Base-by-base conservation (phyloP, 2,329 filamentous ascomycete species). In the Dryadomyces sulphureus region DNA sequence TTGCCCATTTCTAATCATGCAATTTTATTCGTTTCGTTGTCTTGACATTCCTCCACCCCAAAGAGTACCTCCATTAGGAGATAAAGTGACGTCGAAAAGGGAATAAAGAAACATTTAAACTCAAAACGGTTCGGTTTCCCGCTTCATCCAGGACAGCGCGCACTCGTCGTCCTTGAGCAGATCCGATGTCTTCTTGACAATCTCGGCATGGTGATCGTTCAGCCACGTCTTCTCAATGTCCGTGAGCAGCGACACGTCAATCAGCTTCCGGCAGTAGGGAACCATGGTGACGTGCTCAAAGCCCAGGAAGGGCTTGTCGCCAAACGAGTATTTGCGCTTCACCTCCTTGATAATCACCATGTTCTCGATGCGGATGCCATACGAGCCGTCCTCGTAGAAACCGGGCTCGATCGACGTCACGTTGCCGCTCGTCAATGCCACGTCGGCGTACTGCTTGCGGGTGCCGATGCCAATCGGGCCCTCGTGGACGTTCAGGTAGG, bases 241-340 rank as follows among this genome's bases (percentile, higher is more conserved):
- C 0, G 79, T 88, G 54, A 98, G 65, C 30, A 94, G 67, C 44
- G 60, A 69, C 46, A 73, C 67, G 55, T 96, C 84, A 52, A 94
- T 88, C 52, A 98, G 67, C 50, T 87, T 95, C 50, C 80, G 77
- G 65, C 90, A 95, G 64, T 94, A 88, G 0, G 92, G 92, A 17
- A 90, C 87, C 87, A 98, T 87, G 0, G 92, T 98, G 53, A 96
- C 88, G 62, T 94, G 86, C 67, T 98, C 90, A 55, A 98, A 98
- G 4, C 89, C 88, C 32, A 96, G 69, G 65, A 85, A 98, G 2
- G 89, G 83, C 66, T 94, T 94, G 56, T 94, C 90, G 19, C 89
- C 90, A 59, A 96, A 96, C 32, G 80, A 78, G 63, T 94, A 75
- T 50, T 81, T 80, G 5, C 90, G 94, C 63, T 89, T 71, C n/a